Evolutionary conservation across 805 yeast species (phyloP).

Genomic region (Saccharomyces kudriavzevii): DNA sequence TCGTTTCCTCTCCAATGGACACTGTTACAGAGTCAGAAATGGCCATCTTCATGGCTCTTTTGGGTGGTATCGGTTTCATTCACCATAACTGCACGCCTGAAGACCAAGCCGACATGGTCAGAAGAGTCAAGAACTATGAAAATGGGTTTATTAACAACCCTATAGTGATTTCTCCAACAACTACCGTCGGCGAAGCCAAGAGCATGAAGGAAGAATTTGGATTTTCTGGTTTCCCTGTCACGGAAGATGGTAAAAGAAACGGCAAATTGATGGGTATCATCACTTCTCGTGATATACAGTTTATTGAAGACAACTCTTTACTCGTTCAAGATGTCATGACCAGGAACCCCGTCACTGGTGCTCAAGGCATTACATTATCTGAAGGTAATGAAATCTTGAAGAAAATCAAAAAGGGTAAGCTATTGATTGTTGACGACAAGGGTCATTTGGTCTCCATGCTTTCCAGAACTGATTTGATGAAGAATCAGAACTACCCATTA

Average conservation of each 20-base stretch:
- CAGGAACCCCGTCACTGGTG: constrained; percentile 73
- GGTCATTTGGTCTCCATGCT: constrained; percentile 79
- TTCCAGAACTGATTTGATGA: constrained; percentile 94
- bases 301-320: constrained; percentile 64
- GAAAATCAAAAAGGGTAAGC: constrained; percentile 92
- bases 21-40: constrained; percentile 94
- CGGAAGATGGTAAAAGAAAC: constrained; percentile 80
- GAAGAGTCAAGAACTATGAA: constrained; percentile 91
- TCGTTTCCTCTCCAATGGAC: constrained; percentile 98
- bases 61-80: constrained; percentile 97
- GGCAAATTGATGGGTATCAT: constrained; percentile 91
- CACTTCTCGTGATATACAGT: constrained; percentile 95
- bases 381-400: constrained; percentile 89
- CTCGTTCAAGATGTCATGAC: constrained; percentile 81
- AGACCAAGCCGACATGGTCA: constrained; percentile 98
- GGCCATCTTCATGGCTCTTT: constrained; percentile 97
- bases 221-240: constrained; percentile 96
- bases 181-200: constrained; percentile 76
- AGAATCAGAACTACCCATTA: constrained; percentile 85
- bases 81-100: constrained; percentile 96
- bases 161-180: constrained; percentile 67
- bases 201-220: constrained; percentile 65
- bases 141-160: constrained; percentile 97
- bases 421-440: constrained; percentile 77
- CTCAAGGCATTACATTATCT: constrained; percentile 68